Percentiles rank a stretch among this genome's conserved stretches.
phyloP scores from a whole-genome alignment of 1,284 basidiomycete species.

The Vanrija pseudolonga region DNA sequence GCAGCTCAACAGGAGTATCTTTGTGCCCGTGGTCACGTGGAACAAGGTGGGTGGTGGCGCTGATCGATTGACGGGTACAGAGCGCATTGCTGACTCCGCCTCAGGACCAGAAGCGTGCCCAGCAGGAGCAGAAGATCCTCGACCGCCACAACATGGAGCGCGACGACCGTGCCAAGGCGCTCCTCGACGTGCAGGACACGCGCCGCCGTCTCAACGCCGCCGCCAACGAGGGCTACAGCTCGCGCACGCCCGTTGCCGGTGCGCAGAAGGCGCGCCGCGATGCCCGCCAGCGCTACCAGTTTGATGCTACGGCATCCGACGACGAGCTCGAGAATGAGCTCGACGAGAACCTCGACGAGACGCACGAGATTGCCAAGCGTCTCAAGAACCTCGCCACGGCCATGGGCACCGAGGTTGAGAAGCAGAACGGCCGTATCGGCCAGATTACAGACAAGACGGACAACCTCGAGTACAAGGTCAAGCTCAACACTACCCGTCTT shows the following conservation, averaged over 20 bases:
- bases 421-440: conserved; percentile 46
- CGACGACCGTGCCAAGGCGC: conserved; percentile 74
- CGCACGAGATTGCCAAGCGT: conserved; percentile 71
- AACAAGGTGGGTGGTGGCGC: conserved; percentile 60
- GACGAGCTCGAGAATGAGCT: conserved; percentile 78
- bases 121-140: conserved; percentile 83
- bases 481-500: conserved; percentile 48
- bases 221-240: conserved; percentile 50
- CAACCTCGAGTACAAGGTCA: conserved; percentile 46
- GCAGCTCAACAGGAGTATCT: conserved; percentile 74
- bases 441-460: conserved; percentile 51
- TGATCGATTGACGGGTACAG: not conserved
- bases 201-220: conserved; percentile 81
- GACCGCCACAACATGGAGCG: conserved; percentile 87
- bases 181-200: conserved; percentile 79
- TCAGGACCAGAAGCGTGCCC: conserved; percentile 76
- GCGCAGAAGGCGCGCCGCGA: conserved; percentile 5
- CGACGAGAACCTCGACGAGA: conserved; percentile 88
- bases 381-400: conserved; percentile 80
- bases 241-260: not conserved
- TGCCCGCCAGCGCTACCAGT: conserved; percentile 66
- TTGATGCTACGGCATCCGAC: conserved; percentile 91
- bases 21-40: conserved; percentile 83
- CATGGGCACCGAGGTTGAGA: conserved; percentile 49
- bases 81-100: not conserved